Evolutionary conservation across 2,329 filamentous ascomycete species (phyloP), one percentile per base, ranked within the genome.

Genomic region (Ophiostoma piceae): DNA sequence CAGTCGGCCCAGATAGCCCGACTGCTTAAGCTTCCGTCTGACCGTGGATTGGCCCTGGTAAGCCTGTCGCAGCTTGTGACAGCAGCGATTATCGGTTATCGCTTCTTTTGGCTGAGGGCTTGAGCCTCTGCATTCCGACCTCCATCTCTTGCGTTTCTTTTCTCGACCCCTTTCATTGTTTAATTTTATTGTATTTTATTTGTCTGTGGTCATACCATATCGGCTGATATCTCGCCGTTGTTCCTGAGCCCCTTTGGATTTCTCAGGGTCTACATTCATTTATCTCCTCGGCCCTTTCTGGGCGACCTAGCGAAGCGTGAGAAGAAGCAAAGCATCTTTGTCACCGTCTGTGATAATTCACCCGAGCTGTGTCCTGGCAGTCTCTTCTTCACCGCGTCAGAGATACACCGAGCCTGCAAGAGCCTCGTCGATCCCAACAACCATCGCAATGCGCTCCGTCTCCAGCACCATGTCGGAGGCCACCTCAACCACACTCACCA

Each of bases 11-110:
- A 32, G 47, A 60, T 66, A 57, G 26, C 65, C 68, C 65, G 68
- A 37, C 62, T n/a, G 41, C 26, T 67, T 4, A 22, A 70, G 65
- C 37, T 70, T 70, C 69, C 69, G 69, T 35, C 67, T 70, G 69
- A 54, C 69, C 69, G 69, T 70, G 69, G 43, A 4, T 39, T 68
- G 57, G 41, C 68, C 68, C 65, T 43, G 65, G 51, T 26, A 54
- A 69, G 62, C 66, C 32, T 32, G 43, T 37, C 12, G 43, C 11
- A 68, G 66, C 69, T 68, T 70, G 69, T 68, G 69, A 68, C 57
- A 62, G 39, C 9, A 66, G 68, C 68, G 60, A 37, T 66, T 66
- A 29, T 66, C 65, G 65, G 65, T 47, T 66, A 66, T 39, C 60
- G 16, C 1, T 64, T 29, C 64, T 57, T 26, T 12, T 16, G 2